These are phyloP conservation scores for Xylaria sp. DNA, from an alignment of 2,329 filamentous ascomycete species.

Conservation along the genomic window DNA sequence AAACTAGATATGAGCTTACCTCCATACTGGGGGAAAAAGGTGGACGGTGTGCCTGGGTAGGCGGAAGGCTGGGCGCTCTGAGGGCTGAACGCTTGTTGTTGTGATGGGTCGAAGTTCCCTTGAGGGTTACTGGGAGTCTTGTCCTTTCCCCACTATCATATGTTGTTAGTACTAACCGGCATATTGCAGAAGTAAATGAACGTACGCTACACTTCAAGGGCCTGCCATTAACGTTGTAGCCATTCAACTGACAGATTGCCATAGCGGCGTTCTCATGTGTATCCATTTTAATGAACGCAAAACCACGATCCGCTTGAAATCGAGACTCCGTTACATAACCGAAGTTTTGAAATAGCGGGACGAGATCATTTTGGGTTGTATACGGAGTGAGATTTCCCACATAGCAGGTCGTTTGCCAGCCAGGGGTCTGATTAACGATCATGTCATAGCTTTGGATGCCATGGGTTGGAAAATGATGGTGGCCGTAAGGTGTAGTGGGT, in stretches of 20 bases:
- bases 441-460: constrained; percentile 98
- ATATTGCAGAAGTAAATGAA: constrained; percentile 47
- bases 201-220: constrained; percentile 98
- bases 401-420: constrained; percentile 98
- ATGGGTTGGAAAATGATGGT: constrained; percentile 97
- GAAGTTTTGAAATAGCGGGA: constrained; percentile 99
- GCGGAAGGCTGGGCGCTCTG: constrained; percentile 77
- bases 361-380: constrained; percentile 93
- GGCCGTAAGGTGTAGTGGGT: constrained; percentile 93
- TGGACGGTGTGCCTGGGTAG: constrained; percentile 81
- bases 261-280: constrained; percentile 97
- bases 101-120: constrained; percentile 81
- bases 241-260: constrained; percentile 97
- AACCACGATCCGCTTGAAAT: constrained; percentile 97
- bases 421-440: constrained; percentile 92
- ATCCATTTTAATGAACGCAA: constrained; percentile 99
- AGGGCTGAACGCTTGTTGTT: constrained; percentile 73
- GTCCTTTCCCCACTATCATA: constrained; percentile 93
- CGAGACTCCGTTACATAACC: constrained; percentile 97
- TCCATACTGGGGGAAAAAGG: constrained; percentile 94
- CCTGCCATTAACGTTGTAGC: constrained; percentile 96
- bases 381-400: constrained; percentile 98
- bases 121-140: constrained; percentile 82
- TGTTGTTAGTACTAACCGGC: constrained; percentile 49
- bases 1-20: constrained; percentile 63